These are phyloP conservation scores for Hypoxylon sp. DNA, from an alignment of 2,329 filamentous ascomycete species.

Conservation along the genomic window DNA sequence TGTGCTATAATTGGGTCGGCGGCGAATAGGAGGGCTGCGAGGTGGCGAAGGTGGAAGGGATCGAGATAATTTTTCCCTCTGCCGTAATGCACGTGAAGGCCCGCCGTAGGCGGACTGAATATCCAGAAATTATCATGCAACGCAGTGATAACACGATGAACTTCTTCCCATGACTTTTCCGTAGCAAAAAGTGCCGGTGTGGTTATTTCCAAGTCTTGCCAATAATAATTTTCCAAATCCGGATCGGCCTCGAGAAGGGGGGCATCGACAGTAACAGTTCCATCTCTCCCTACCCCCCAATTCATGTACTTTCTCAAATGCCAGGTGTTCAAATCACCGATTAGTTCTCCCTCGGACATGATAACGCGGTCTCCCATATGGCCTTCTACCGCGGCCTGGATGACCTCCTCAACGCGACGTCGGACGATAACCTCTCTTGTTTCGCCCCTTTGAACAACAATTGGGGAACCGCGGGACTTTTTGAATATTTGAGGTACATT, in stretches of 20 bases:
- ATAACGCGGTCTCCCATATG: constrained; percentile 33
- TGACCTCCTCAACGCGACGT: background rate
- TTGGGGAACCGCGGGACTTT: constrained; percentile 9
- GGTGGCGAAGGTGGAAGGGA: constrained; percentile 31
- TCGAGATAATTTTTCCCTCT: constrained; percentile 42
- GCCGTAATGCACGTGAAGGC: constrained; percentile 47
- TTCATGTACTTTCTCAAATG: constrained; percentile 3
- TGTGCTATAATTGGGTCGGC: constrained; percentile 47
- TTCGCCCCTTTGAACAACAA: background rate
- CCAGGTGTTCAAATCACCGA: background rate
- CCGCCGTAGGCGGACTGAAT: constrained; percentile 12
- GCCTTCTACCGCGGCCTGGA: constrained; percentile 2
- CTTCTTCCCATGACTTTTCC: constrained; percentile 41
- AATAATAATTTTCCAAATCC: constrained; percentile 4
- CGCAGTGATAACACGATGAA: constrained; percentile 26
- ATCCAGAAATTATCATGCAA: constrained; percentile 41
- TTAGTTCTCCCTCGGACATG: background rate
- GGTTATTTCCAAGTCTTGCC: constrained; percentile 33
- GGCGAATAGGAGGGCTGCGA: constrained; percentile 44
- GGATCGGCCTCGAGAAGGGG: background rate
- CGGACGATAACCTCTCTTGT: background rate
- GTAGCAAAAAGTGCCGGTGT: constrained; percentile 46
- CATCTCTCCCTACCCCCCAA: constrained; percentile 27
- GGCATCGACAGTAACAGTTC: background rate
- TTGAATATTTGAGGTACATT: constrained; percentile 30